A percentile compares a stretch with the other conserved stretches of the same genome.
phyloP scores from a whole-genome alignment of 352 stramenopile genomes.

The Pythium coloratum region DNA sequence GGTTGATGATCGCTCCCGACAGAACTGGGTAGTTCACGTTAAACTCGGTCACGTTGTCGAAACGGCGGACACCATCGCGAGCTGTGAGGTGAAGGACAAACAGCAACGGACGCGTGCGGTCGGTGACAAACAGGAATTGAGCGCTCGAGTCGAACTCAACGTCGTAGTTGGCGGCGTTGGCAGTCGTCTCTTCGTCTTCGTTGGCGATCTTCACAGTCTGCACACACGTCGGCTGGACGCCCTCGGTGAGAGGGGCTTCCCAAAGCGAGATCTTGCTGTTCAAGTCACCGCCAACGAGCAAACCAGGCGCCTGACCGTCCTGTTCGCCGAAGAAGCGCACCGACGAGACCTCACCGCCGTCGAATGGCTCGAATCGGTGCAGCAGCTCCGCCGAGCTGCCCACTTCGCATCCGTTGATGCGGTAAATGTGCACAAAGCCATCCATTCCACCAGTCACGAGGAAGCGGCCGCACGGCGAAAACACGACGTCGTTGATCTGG shows the following conservation, averaged over 20 bases:
- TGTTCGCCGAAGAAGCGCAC: slow-evolving; percentile 69
- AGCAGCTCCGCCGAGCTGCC: slow-evolving; percentile 66
- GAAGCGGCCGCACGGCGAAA: slow-evolving; percentile 54
- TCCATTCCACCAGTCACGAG: slow-evolving; percentile 73
- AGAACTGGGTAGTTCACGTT: slow-evolving; percentile 73
- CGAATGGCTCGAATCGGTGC: slow-evolving; percentile 78
- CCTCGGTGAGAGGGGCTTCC: slow-evolving; percentile 61
- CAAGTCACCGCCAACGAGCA: slow-evolving; percentile 65
- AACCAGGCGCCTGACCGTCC: slow-evolving; percentile 39
- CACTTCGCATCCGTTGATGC: slow-evolving; percentile 42
- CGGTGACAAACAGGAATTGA: slow-evolving; percentile 80
- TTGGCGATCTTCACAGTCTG: slow-evolving; percentile 60
- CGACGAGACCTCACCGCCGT: slow-evolving; percentile 65
- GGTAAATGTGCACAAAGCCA: slow-evolving; percentile 82
- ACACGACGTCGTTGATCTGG: slow-evolving; percentile 80
- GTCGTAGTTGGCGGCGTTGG: slow-evolving; percentile 41
- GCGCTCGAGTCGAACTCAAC: slow-evolving; percentile 67
- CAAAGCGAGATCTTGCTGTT: slow-evolving; percentile 69
- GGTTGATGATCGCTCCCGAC: slow-evolving; percentile 73
- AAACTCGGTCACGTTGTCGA: slow-evolving; percentile 86
- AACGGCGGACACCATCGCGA: slow-evolving; percentile 44
- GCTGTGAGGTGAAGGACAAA: slow-evolving; percentile 67
- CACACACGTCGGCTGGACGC: slow-evolving; percentile 48
- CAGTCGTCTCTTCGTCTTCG: slow-evolving; percentile 25
- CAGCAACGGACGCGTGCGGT: slow-evolving; percentile 57